These are phyloP conservation scores for Myrica gale DNA, from an alignment of 306 rosid genomes.

Conservation along the genomic window DNA sequence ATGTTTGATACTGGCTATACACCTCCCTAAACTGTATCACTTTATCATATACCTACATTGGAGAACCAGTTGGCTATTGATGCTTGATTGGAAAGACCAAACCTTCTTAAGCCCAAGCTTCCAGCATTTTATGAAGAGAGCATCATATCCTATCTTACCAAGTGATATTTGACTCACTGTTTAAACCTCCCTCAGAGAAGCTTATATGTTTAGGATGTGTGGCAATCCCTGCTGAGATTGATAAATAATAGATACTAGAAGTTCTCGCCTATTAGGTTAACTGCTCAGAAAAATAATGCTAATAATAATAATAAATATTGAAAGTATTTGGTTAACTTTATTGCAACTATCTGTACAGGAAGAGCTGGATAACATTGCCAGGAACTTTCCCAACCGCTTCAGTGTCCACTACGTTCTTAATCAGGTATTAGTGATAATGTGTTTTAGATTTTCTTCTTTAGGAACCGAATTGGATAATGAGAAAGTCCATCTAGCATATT, in stretches of 20 bases:
- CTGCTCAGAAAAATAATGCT: too few relatives aligned
- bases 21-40: neutral
- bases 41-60: neutral
- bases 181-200: neutral
- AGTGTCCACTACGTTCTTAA: constrained; percentile 36
- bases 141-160: neutral
- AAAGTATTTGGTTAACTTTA: neutral
- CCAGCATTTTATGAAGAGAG: neutral
- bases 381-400: constrained; percentile 35
- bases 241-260: constrained; percentile 18
- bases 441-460: neutral
- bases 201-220: neutral
- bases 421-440: constrained; percentile 28
- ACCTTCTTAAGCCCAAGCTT: neutral
- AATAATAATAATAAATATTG: too few relatives aligned
- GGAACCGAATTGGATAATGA: neutral
- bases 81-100: neutral
- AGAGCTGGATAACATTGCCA: constrained; percentile 34
- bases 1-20: neutral
- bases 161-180: neutral
- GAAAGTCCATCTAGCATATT: neutral
- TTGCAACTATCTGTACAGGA: constrained; percentile 31
- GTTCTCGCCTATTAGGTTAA: neutral
- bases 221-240: neutral
- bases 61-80: neutral